Conservation (phyloP, 2,329 filamentous ascomycete genomes). For the Claviceps digitariae region DNA sequence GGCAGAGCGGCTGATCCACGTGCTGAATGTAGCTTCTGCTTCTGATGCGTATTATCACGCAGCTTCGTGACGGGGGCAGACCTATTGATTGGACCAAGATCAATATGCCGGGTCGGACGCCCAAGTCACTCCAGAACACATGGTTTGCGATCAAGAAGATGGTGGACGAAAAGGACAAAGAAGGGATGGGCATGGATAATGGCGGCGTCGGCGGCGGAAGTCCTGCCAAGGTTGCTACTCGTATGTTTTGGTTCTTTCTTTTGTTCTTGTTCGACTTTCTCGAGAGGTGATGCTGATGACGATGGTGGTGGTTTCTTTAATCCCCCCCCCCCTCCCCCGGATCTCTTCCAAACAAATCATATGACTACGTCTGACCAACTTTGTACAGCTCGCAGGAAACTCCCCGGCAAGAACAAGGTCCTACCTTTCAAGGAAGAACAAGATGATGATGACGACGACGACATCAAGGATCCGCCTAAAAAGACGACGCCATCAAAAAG, state of each 20-base stretch:
- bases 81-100: slow-evolving; percentile 23
- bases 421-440: neutral
- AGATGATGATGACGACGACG: neutral
- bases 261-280: neutral
- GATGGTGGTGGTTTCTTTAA: neutral
- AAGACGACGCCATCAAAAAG: neutral
- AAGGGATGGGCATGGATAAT: neutral
- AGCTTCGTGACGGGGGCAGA: slow-evolving; percentile 19
- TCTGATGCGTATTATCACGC: slow-evolving; percentile 21
- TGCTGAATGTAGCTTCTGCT: slow-evolving; percentile 17
- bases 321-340: too few species aligned
- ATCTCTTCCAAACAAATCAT: neutral
- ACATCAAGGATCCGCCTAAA: neutral
- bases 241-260: slow-evolving; percentile 9
- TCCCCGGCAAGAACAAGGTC: neutral
- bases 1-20: neutral
- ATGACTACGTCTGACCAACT: neutral
- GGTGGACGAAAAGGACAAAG: slow-evolving; percentile 15
- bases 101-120: slow-evolving; percentile 23
- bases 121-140: slow-evolving; percentile 23
- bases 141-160: slow-evolving; percentile 24
- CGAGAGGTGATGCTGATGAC: neutral
- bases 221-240: slow-evolving; percentile 9
- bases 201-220: neutral
- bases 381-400: neutral